Base-by-base conservation (phyloP, 176 grass and related monocot species). In the Aegilops longissima region DNA sequence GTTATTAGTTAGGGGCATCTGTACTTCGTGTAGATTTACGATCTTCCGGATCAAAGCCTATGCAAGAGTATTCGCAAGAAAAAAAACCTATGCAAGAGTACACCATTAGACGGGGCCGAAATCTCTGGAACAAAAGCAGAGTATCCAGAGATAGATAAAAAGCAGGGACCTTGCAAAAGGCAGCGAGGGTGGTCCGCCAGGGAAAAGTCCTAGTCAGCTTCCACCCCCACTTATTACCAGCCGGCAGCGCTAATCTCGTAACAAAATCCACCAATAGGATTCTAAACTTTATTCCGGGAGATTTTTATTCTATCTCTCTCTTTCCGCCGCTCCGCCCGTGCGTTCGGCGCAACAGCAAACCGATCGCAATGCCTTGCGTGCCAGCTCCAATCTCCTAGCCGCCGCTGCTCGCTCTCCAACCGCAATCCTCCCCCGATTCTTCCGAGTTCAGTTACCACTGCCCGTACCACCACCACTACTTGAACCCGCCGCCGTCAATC, bases 281-380 rank as follows among this genome's bases (percentile, higher is more conserved):
- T 81, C 24, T 45, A 3, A 6, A 6, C 16, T 76, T 18, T 14
- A n/a, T 35, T 4, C 2, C 5, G 4, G 2, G 12, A 61, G 0
- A 14, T 40, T 30, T 8, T 27, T 14, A 68, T 23, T 61, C 25
- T 9, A 8, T 44, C 20, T 5, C 64, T 70, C 45, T 61, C 8
- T 35, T 35, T 70, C 71, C 73, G n/a, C 20, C 77, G 18, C 8
- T 30, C 21, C 45, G 58, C 18, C 44, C 20, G 45, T 24, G 17
- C 35, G 85, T 68, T 85, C 61, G 83, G 88, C 85, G 88, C 88
- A 85, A 89, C 83, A 76, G 61, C 77, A 75, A 82, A 56, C 80
- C 68, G 36, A 54, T 76, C 63, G 63, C 66, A 89, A 74, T 85
- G 82, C 78, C 49, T 82, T 78, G 88, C 78, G 88, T 82, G 79